These are phyloP conservation scores for Choanephora cucurbitarum DNA, from an alignment of 371 early-diverging fungal genomes.

Conservation along the genomic window DNA sequence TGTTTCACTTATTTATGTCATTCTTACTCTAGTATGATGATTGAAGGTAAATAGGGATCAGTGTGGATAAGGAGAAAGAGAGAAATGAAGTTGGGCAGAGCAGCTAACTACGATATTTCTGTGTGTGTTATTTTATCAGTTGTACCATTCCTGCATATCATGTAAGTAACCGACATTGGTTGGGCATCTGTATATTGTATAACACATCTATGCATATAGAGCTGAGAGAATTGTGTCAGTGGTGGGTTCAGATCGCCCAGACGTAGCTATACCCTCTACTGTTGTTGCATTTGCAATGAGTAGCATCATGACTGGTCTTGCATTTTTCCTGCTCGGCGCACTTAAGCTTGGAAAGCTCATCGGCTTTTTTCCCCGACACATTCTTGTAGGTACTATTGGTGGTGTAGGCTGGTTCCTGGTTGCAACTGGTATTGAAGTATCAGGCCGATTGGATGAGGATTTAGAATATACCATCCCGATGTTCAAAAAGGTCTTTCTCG, in stretches of 20 bases:
- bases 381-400: constrained; percentile 94
- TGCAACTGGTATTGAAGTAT: constrained; percentile 90
- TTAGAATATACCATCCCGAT: constrained; percentile 56
- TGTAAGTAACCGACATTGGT: constrained; percentile 61
- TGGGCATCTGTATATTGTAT: constrained; percentile 1
- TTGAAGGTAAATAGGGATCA: constrained; percentile 69
- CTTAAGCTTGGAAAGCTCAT: constrained; percentile 81
- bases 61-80: no score
- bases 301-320: constrained; percentile 84
- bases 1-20: neutral
- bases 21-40: constrained; percentile 75
- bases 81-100: no score
- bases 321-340: constrained; percentile 85
- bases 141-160: constrained; percentile 90
- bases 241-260: constrained; percentile 60
- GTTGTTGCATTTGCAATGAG: constrained; percentile 87
- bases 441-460: constrained; percentile 63
- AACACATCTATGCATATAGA: constrained; percentile 30
- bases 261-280: constrained; percentile 83
- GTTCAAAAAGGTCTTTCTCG: constrained; percentile 59
- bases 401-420: constrained; percentile 95
- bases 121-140: constrained; percentile 29
- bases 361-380: constrained; percentile 94
- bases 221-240: constrained; percentile 66
- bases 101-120: no score